Evolutionary conservation across 495 filamentous ascomycete species (phyloP).

Genomic region (Penicillium alfredii): DNA sequence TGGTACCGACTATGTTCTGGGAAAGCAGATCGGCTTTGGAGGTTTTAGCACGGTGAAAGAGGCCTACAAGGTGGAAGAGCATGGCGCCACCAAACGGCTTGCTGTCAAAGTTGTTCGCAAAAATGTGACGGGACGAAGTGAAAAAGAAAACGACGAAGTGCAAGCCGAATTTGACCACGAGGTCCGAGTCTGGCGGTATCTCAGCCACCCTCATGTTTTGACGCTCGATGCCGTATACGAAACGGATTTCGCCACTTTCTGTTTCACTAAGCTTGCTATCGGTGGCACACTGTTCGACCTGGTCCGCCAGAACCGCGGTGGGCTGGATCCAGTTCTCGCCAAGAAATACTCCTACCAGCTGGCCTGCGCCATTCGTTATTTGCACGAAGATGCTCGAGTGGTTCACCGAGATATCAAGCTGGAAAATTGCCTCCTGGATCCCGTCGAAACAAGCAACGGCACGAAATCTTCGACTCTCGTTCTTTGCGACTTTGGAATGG

Average conservation of each 20-base stretch:
- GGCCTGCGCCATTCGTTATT: conserved; percentile 62
- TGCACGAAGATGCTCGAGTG: conserved; percentile 66
- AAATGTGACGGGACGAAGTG: conserved; percentile 47
- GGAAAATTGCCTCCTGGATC: conserved; percentile 69
- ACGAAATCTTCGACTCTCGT: conserved; percentile 49
- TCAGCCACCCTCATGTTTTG: conserved; percentile 62
- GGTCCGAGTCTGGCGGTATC: conserved; percentile 62
- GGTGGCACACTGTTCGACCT: conserved; percentile 69
- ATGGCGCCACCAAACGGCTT: conserved; percentile 43
- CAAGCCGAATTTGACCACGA: conserved; percentile 74
- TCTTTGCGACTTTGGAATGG: conserved; percentile 72
- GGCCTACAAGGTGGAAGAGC: conserved; percentile 58
- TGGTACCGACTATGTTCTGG: conserved; percentile 65
- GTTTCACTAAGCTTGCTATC: conserved; percentile 62
- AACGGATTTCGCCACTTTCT: conserved; percentile 66
- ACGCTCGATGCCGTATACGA: conserved; percentile 63
- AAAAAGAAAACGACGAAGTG: conserved; percentile 60
- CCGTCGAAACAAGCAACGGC: conserved; percentile 41
- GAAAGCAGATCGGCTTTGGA: conserved; percentile 62
- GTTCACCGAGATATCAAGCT: conserved; percentile 73
- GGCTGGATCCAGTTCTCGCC: conserved; percentile 47
- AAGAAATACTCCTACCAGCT: conserved; percentile 64
- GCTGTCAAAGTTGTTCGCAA: conserved; percentile 74
- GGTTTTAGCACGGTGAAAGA: conserved; percentile 71
- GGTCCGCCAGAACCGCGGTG: conserved; percentile 53